Evolutionary conservation across 2,329 filamentous ascomycete genomes (phyloP).

Genomic region (Ceratocystis ficicola): DNA sequence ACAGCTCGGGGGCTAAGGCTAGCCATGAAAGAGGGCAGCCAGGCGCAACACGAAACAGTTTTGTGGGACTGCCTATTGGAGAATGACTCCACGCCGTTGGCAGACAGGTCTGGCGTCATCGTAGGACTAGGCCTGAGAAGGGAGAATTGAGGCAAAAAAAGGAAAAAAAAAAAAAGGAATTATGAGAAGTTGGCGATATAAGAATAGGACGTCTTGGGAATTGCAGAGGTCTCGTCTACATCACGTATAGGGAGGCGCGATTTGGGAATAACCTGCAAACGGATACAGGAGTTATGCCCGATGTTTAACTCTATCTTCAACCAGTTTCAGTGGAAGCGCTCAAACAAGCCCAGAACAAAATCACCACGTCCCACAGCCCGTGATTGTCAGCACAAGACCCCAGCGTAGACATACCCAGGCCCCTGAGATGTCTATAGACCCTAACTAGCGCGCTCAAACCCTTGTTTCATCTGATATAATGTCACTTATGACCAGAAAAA

Average conservation of each 20-base stretch:
- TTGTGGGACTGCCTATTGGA: background rate
- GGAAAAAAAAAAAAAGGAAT: background rate
- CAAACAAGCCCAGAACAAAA: background rate
- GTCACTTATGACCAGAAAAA: no score
- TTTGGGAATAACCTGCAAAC: no score
- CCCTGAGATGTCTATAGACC: background rate
- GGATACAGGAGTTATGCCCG: no score
- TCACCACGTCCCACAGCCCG: background rate
- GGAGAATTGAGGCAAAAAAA: background rate
- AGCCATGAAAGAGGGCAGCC: background rate
- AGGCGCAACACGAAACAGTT: background rate
- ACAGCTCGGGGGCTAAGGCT: background rate
- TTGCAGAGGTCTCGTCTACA: background rate
- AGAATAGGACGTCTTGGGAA: background rate
- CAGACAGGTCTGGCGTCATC: background rate
- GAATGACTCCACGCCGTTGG: background rate
- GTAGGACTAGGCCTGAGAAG: background rate
- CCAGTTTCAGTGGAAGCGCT: background rate
- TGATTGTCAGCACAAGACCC: background rate
- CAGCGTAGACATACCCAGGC: background rate
- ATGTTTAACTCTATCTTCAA: no score
- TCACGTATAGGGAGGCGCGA: background rate
- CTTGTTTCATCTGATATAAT: no score
- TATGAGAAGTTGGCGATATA: background rate
- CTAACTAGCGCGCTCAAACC: background rate